Base-by-base conservation (phyloP, 768 basidiomycete genomes). In the Rhodotorula diobovata region DNA sequence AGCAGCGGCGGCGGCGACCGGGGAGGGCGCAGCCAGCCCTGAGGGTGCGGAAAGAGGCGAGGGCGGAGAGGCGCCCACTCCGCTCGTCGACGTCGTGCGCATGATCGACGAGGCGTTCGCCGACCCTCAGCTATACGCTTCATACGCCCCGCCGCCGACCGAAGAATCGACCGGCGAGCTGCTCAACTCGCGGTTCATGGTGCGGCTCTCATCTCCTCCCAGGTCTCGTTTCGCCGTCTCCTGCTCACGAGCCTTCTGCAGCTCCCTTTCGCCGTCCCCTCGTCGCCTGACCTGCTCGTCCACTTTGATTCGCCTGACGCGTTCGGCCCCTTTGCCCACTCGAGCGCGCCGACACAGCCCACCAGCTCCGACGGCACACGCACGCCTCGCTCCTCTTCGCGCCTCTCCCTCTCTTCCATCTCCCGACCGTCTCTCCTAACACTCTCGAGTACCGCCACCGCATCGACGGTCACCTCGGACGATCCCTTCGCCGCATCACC, bases 121-220 rank as follows among this genome's bases (percentile, higher is more conserved):
- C n/a, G 69, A 71, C 15, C 56, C 66, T 18, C 30, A 16, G 28
- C 87, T 88, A 46, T 85, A 86, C 54, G 85, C 87, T 0, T 80
- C 85, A 10, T 98, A 93, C 88, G 87, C 88, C 66, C 90, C 93
- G 23, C 83, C 86, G 0, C 85, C 85, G 63, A 85, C 91, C 30
- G 89, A 91, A 0, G 89, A 90, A 77, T 88, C 88, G 35, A 85
- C 93, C 2, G 93, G 93, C 41, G 96, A 99, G 79, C 81, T 97
- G 35, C 83, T 97, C 72, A 93, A 99, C 80, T 93, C 91, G 35
- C 85, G 93, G 73, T 87, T 89, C 79, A 97, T 97, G 93, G 85
- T 98, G 34, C 92, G 91, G 12, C 7, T 53, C 54, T 48, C 21
- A 10, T 28, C 20, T 51, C 28, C 28, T 51, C 12, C 9, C 50